A percentile compares a stretch with the other conserved stretches of the same genome.
Conservation (phyloP, 768 basidiomycete species). For the Mycena olivaceomarginata region DNA sequence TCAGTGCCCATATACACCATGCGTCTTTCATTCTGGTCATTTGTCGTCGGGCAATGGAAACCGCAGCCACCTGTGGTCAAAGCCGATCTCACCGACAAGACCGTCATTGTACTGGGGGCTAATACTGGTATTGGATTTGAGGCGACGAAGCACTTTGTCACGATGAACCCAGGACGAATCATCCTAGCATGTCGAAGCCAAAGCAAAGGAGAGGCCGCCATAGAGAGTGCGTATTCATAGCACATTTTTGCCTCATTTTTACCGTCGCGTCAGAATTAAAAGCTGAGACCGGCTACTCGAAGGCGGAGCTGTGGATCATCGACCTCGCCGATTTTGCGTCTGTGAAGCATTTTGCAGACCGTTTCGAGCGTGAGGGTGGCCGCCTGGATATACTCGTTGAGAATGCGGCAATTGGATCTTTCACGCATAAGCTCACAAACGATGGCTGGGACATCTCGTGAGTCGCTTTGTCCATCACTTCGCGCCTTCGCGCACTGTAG, state of each 20-base stretch:
- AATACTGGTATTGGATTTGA: conserved; percentile 61
- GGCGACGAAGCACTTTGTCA: too few species aligned
- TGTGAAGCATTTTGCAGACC: conserved; percentile 51
- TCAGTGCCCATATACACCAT: neutral
- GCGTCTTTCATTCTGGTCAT: neutral
- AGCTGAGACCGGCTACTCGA: conserved; percentile 45
- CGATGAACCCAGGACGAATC: too few species aligned
- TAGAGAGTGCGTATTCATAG: too few species aligned
- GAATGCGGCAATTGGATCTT: conserved; percentile 14
- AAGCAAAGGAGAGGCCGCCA: too few species aligned
- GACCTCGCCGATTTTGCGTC: conserved; percentile 53
- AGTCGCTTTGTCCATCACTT: conserved; percentile 43
- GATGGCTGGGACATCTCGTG: conserved; percentile 27
- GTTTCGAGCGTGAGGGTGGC: conserved; percentile 40
- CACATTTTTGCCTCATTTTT: too few species aligned
- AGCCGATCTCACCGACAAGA: conserved; percentile 3
- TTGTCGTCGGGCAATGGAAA: neutral
- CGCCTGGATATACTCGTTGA: conserved; percentile 30
- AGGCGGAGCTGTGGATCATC: conserved; percentile 53
- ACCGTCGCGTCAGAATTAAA: conserved; percentile 45
- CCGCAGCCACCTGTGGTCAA: neutral
- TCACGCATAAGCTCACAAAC: neutral
- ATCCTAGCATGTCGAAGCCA: too few species aligned
- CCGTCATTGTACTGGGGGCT: conserved; percentile 54
- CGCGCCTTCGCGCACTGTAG: conserved; percentile 29